Evolutionary conservation across 2,329 filamentous ascomycete genomes (phyloP).

Genomic region (Xylaria sp.): DNA sequence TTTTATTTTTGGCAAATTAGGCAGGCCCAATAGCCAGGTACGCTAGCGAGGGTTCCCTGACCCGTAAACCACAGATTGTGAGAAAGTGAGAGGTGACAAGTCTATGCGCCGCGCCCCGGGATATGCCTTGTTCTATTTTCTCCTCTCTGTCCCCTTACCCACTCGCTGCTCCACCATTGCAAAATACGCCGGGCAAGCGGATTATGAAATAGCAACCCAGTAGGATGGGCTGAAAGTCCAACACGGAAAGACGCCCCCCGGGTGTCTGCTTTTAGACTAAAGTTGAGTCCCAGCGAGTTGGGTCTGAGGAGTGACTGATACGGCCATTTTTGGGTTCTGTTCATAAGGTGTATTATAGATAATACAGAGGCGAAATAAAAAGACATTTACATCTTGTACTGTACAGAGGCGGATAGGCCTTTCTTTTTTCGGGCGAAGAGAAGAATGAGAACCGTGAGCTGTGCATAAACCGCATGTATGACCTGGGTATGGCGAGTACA

Average conservation of each 20-base stretch:
- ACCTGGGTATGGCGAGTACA: slow-evolving; percentile 18
- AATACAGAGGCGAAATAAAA: no score
- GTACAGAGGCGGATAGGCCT: slow-evolving; percentile 12
- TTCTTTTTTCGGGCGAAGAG: neutral
- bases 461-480: slow-evolving; percentile 5
- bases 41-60: slow-evolving; percentile 7
- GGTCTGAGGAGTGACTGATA: neutral
- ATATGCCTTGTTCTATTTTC: slow-evolving; percentile 12
- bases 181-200: neutral
- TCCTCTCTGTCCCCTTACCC: slow-evolving; percentile 15
- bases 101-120: slow-evolving; percentile 2
- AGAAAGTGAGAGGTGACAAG: slow-evolving; percentile 11
- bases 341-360: slow-evolving; percentile 1
- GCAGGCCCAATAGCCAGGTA: slow-evolving; percentile 18
- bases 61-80: neutral
- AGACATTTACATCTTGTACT: slow-evolving; percentile 10
- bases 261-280: neutral
- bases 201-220: neutral
- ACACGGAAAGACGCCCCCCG: neutral
- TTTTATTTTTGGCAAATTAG: slow-evolving; percentile 8
- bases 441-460: neutral
- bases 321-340: neutral
- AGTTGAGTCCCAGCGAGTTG: neutral
- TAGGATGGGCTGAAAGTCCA: neutral
- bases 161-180: slow-evolving; percentile 6